Base-by-base conservation (phyloP, 2,329 filamentous ascomycete genomes). In the Aspergillus ochraceus region DNA sequence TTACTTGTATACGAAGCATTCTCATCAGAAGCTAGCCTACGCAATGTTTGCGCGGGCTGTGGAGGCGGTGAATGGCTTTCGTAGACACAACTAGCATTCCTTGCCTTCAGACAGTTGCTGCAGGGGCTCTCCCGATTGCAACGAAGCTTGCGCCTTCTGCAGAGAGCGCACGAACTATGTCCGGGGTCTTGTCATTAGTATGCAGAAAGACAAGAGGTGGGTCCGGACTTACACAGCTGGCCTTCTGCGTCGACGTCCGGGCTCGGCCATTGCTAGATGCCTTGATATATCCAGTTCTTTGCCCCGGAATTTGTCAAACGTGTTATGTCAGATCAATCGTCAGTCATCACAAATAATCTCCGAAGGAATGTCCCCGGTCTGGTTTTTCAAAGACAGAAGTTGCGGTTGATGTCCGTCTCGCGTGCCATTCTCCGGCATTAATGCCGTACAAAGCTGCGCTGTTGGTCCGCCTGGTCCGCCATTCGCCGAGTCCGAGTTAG, bases 51-150 rank as follows among this genome's bases (percentile, higher is more conserved):
- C 24, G 12, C 54, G 52, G 47, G 52, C 20, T 19, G 52, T 6
- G 60, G 63, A 19, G 56, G 57, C 26, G 64, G 54, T 6, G 58
- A 56, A 1, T 57, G 50, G 14, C 32, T 60, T 8, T 64, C 60
- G 26, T 66, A 71, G 6, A 59, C 39, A 19, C 66, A 67, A 22
- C 64, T 68, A 8, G 74, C 69, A 65, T 64, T 66, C 26, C 64
- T 68, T 0, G 66, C 65, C 6, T 82, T 81, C n/a, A 82, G 60
- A 66, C 87, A 89, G 59, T 86, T 85, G 60, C 77, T 80, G 66
- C 86, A 89, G 1, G 87, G 87, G 6, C 75, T 71, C 60, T 82
- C 81, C 52, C 84, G 82, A 67, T 89, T 83, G 67, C 86, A 89
- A 51, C 81, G 80, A 60, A 88, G 83, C 71, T 89, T 89, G 46